A percentile compares a stretch with the other conserved stretches of the same genome.
Conservation (phyloP, 371 early-diverging fungal species). For the Mucor indicus region DNA sequence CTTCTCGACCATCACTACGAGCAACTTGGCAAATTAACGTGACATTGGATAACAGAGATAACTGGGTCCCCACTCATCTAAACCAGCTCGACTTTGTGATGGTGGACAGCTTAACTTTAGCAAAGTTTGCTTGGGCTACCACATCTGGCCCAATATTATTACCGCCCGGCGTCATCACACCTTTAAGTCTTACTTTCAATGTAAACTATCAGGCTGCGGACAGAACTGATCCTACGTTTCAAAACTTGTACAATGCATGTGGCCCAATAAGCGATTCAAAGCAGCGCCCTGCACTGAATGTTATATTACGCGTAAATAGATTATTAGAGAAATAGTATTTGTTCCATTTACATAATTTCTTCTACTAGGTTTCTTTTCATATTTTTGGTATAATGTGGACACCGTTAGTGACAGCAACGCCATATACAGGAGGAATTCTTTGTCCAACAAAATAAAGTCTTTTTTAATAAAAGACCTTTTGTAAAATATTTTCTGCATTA, state of each 20-base stretch:
- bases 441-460: slow-evolving; percentile 31
- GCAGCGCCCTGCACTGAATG: slow-evolving; percentile 17
- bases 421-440: slow-evolving; percentile 25
- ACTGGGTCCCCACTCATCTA: slow-evolving; percentile 22
- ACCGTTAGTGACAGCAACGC: slow-evolving; percentile 19
- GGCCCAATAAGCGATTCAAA: slow-evolving; percentile 12
- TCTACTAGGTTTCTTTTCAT: slow-evolving; percentile 35
- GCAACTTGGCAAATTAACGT: slow-evolving; percentile 27
- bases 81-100: slow-evolving; percentile 16
- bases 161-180: slow-evolving; percentile 8
- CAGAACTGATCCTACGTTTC: slow-evolving; percentile 20
- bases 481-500: too few relatives aligned
- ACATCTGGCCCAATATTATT: slow-evolving; percentile 2
- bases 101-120: slow-evolving; percentile 18
- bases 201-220: slow-evolving; percentile 21
- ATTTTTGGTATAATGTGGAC: slow-evolving; percentile 38
- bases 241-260: slow-evolving; percentile 26
- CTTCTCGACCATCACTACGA: slow-evolving; percentile 9
- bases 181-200: slow-evolving; percentile 11
- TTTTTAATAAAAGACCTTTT: too few relatives aligned
- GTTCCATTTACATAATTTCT: too few relatives aligned
- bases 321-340: too few relatives aligned
- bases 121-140: slow-evolving; percentile 15
- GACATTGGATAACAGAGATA: slow-evolving; percentile 22
- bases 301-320: slow-evolving; percentile 19